Percentiles rank a stretch among this genome's conserved stretches.
Evolutionary conservation across 164 flowering plant genomes (phyloP).

Genomic region (Litsea cubeba): DNA sequence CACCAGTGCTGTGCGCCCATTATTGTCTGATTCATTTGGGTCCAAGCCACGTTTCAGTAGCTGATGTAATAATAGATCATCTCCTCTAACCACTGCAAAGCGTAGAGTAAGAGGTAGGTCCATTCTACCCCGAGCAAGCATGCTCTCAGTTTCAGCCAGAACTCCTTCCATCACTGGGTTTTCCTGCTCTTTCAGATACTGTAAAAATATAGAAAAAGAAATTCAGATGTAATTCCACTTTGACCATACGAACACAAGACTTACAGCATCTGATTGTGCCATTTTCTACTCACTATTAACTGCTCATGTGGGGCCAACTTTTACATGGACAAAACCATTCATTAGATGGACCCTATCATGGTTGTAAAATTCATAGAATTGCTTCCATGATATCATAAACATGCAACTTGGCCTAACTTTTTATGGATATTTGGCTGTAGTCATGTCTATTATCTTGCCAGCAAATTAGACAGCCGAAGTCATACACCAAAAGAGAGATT

Average conservation of each 20-base stretch:
- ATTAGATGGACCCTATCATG: not conserved
- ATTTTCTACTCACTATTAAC: not conserved
- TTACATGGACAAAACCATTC: not conserved
- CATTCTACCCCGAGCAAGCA: conserved; percentile 86
- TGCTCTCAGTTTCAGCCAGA: conserved; percentile 69
- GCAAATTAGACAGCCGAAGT: too few species aligned
- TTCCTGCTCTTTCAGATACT: conserved; percentile 72
- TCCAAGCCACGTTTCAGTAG: conserved; percentile 71
- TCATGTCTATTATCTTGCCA: too few species aligned
- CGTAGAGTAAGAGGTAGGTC: conserved; percentile 86
- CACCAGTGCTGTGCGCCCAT: conserved; percentile 79
- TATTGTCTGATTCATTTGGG: conserved; percentile 81
- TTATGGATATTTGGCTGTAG: too few species aligned
- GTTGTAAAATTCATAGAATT: not conserved
- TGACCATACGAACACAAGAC: not conserved
- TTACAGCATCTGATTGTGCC: not conserved
- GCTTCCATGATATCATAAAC: not conserved
- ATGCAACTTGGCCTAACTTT: not conserved
- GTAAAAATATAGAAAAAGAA: conserved; percentile 14
- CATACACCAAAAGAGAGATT: too few species aligned
- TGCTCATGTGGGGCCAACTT: not conserved
- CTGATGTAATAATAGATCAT: conserved; percentile 60
- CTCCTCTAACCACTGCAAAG: conserved; percentile 78
- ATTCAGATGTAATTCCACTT: not conserved
- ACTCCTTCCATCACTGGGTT: conserved; percentile 80